Conservation (phyloP, 129 eudicot genomes). For the Mikania micrantha region DNA sequence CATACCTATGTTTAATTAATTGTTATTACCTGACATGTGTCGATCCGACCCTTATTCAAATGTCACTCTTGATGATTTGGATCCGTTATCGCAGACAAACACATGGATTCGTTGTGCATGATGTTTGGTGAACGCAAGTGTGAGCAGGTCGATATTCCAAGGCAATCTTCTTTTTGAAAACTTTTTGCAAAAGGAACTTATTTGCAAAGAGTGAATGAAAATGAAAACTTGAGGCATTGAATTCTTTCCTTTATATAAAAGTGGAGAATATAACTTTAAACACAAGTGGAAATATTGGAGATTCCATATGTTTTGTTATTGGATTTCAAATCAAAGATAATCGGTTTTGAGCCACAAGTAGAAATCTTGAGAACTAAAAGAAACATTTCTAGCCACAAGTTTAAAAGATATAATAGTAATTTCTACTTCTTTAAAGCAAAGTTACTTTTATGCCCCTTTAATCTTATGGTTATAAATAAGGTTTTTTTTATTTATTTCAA, state of each 20-base stretch:
- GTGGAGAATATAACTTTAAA: constrained; percentile 43
- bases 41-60: neutral
- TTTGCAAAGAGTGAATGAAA: constrained; percentile 13
- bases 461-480: too few species aligned
- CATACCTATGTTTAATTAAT: too few species aligned
- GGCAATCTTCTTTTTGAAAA: neutral
- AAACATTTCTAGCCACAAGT: too few species aligned
- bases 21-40: neutral
- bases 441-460: too few species aligned
- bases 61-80: neutral
- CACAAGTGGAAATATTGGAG: too few species aligned
- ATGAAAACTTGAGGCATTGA: constrained; percentile 37
- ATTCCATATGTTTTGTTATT: constrained; percentile 10
- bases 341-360: neutral
- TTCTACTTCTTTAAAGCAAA: too few species aligned
- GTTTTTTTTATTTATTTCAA: too few species aligned
- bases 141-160: constrained; percentile 11
- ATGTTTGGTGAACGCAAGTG: constrained; percentile 12
- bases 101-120: constrained; percentile 7
- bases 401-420: too few species aligned
- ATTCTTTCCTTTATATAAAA: constrained; percentile 32
- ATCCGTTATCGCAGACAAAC: too few species aligned
- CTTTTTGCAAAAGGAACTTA: too few species aligned
- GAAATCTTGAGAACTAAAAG: too few species aligned
- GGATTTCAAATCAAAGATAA: neutral